Percentiles rank a stretch among this genome's conserved stretches.
Conservation (phyloP, 129 eudicot genomes). For the Flaveria linearis region DNA sequence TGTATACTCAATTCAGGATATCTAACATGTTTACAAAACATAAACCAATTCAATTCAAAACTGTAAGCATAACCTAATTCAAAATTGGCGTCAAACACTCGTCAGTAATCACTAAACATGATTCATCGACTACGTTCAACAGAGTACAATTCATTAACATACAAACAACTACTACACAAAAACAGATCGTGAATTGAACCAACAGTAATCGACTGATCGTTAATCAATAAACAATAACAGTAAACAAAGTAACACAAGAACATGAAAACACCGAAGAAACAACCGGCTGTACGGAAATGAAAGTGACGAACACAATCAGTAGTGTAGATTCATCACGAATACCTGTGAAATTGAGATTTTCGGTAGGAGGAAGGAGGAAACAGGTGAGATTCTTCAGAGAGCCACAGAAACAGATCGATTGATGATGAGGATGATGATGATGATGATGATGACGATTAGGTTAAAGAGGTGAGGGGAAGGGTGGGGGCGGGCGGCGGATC, state of each 20-base stretch:
- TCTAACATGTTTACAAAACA: too few species aligned
- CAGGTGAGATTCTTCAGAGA: neutral
- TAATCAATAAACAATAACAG: too few species aligned
- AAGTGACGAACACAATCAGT: neutral
- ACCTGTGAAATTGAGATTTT: slow-evolving; percentile 5
- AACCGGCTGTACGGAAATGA: neutral
- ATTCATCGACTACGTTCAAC: too few species aligned
- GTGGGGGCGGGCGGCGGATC: too few species aligned
- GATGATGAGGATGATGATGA: neutral
- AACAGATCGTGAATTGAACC: too few species aligned
- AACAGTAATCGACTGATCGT: neutral
- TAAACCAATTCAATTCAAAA: too few species aligned
- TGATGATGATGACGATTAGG: slow-evolving; percentile 9
- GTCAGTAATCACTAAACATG: too few species aligned
- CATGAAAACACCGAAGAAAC: neutral
- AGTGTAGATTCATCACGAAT: neutral
- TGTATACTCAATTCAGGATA: too few species aligned
- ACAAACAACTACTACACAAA: too few species aligned
- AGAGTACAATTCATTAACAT: too few species aligned
- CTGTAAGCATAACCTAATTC: too few species aligned
- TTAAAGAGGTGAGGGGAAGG: slow-evolving; percentile 9
- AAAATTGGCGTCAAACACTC: too few species aligned
- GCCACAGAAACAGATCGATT: slow-evolving; percentile 26
- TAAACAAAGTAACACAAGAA: neutral
- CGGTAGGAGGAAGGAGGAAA: neutral